Base-by-base conservation (phyloP, 495 filamentous ascomycete species). In the Bacidia rubella region DNA sequence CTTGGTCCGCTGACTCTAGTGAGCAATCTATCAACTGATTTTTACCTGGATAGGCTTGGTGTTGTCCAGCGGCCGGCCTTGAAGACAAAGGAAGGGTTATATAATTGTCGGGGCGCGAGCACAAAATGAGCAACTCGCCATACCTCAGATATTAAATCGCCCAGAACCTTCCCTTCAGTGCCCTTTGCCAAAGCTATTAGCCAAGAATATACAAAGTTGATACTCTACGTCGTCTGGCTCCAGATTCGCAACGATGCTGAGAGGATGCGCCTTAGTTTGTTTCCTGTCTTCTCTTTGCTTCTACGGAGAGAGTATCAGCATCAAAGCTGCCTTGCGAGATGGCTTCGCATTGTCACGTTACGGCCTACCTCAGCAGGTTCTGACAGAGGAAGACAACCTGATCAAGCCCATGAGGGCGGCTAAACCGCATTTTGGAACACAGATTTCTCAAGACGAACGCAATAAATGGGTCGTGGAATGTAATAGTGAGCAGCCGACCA, bases 391-490 rank as follows among this genome's bases (percentile, higher is more conserved):
- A 10, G 42, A 22, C 19, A 19, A 19, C 42, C 12, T 10, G 42
- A n/a, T 46, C 9, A 46, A 22, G 21, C 12, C 42, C 12, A 46
- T 46, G 42, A 22, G 19, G 12, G 12, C 42, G 12, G 42, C 42
- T n/a, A 9, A 9, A 46, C 42, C 42, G 21, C 42, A 10, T n/a
- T 10, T n/a, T 9, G 42, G 42, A 46, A 11, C 12, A 19, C 9
- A 11, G 12, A 46, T 46, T 46, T 19, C 42, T n/a, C 42, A 46
- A 46, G 19, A 10, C 9, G 42, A 46, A 19, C 42, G 42, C 19
- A 19, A 46, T 46, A 46, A n/a, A n/a, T 46, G 42, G 42, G 21
- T n/a, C 10, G 42, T 46, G 42, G 9, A 46, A n/a, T n/a, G 42
- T 22, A 46, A 11, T 22, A 46, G 42, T 22, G 21, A 10, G 10